Percentiles rank a stretch among this genome's conserved stretches.
phyloP scores from a whole-genome alignment of 2,329 filamentous ascomycete genomes.

The Fusarium nisikadoi region DNA sequence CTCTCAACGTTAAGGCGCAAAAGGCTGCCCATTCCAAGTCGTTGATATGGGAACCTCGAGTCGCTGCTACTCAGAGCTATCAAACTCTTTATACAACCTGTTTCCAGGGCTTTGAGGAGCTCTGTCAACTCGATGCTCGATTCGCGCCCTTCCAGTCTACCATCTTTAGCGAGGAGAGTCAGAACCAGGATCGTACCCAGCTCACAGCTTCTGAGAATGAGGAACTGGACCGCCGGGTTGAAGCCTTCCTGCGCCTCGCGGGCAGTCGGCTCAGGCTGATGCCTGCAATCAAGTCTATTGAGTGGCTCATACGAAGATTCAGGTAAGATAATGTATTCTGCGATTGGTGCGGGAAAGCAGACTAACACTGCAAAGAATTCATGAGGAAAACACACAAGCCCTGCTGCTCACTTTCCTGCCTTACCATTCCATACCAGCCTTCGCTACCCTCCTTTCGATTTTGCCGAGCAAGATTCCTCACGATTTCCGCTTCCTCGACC shows the following conservation, averaged over 20 bases:
- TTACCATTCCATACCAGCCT: constrained; percentile 87
- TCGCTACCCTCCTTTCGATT: constrained; percentile 87
- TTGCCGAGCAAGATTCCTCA: constrained; percentile 79
- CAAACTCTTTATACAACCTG: constrained; percentile 90
- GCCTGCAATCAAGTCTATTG: constrained; percentile 88
- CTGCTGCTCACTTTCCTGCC: constrained; percentile 89
- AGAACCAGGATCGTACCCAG: constrained; percentile 85
- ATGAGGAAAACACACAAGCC: constrained; percentile 86
- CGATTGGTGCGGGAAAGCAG: not conserved
- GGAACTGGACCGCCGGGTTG: constrained; percentile 80
- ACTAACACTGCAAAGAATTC: constrained; percentile 68
- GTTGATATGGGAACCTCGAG: constrained; percentile 87
- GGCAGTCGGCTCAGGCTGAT: constrained; percentile 82
- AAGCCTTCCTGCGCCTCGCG: constrained; percentile 84
- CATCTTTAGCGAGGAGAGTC: constrained; percentile 94
- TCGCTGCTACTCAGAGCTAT: constrained; percentile 89
- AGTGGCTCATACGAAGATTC: constrained; percentile 94
- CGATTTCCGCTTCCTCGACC: constrained; percentile 84
- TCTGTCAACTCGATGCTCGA: constrained; percentile 85
- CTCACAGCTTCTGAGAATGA: constrained; percentile 85
- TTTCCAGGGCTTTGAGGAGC: constrained; percentile 87
- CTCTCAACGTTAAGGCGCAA: constrained; percentile 92
- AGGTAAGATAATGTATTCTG: constrained; percentile 64
- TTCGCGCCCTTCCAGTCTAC: constrained; percentile 80
- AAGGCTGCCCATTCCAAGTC: constrained; percentile 93